Evolutionary conservation across 345 rosid species (phyloP).

Genomic region (Populus euphratica): DNA sequence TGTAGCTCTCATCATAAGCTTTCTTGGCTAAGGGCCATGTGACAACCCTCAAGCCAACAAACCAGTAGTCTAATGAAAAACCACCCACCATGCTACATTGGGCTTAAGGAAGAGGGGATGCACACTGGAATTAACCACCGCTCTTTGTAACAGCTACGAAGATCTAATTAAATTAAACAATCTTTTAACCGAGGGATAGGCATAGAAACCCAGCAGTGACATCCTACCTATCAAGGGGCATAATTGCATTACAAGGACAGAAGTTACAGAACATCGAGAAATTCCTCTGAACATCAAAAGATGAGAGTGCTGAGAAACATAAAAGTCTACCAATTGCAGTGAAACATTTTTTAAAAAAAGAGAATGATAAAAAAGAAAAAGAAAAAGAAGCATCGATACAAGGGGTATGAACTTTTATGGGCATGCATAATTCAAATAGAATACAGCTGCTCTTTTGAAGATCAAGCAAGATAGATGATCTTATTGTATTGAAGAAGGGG

Average conservation of each 20-base stretch:
- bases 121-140: not conserved
- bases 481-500: not conserved
- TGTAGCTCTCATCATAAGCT: not conserved
- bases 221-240: no score
- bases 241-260: not conserved
- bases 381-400: not conserved
- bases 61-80: not conserved
- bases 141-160: not conserved
- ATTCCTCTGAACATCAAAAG: not conserved
- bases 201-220: not conserved
- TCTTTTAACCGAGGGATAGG: not conserved
- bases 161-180: not conserved
- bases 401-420: not conserved
- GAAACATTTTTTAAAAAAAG: not conserved
- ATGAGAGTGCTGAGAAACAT: not conserved
- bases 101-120: not conserved
- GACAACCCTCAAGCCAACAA: not conserved
- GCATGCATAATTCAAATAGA: not conserved
- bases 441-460: not conserved
- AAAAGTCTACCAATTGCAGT: not conserved
- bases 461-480: not conserved
- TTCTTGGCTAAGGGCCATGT: not conserved
- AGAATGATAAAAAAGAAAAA: not conserved
- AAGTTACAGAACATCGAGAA: not conserved
- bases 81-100: not conserved